phyloP scores from a whole-genome alignment of 2,329 filamentous ascomycete species.

The Trichoderma sp. region DNA sequence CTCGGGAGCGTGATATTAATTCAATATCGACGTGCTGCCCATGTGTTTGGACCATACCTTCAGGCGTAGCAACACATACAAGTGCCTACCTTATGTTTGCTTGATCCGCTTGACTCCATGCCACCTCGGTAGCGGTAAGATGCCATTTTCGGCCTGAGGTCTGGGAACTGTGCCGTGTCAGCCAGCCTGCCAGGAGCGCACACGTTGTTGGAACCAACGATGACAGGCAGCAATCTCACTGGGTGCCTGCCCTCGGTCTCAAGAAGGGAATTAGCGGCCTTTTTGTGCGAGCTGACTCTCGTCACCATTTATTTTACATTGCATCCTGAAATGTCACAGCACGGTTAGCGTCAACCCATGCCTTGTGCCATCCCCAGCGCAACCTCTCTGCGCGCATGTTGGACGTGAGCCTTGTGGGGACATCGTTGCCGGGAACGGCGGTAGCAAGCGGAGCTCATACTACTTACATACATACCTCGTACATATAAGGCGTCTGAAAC shows the following conservation, averaged over 20 bases:
- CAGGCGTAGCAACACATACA: background rate
- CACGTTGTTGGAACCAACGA: background rate
- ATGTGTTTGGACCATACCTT: background rate
- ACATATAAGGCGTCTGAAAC: background rate
- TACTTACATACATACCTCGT: no score
- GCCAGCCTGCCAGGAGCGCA: background rate
- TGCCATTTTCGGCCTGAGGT: background rate
- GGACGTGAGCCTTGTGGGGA: slow-evolving; percentile 14
- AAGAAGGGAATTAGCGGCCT: background rate
- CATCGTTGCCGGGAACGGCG: slow-evolving; percentile 11
- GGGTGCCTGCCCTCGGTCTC: background rate
- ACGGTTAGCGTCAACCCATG: no score
- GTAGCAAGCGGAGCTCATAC: slow-evolving; percentile 16
- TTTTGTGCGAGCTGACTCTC: background rate
- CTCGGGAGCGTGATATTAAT: no score
- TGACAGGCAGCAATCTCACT: background rate
- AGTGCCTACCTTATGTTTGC: background rate
- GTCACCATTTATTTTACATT: background rate
- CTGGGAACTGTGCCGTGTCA: background rate
- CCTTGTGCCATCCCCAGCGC: no score
- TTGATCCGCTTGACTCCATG: background rate
- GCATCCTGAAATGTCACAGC: background rate
- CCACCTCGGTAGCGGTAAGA: background rate
- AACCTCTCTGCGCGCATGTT: background rate
- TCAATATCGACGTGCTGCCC: background rate